Conservation (phyloP, 768 basidiomycete genomes). For the Macrolepiota albuminosa region DNA sequence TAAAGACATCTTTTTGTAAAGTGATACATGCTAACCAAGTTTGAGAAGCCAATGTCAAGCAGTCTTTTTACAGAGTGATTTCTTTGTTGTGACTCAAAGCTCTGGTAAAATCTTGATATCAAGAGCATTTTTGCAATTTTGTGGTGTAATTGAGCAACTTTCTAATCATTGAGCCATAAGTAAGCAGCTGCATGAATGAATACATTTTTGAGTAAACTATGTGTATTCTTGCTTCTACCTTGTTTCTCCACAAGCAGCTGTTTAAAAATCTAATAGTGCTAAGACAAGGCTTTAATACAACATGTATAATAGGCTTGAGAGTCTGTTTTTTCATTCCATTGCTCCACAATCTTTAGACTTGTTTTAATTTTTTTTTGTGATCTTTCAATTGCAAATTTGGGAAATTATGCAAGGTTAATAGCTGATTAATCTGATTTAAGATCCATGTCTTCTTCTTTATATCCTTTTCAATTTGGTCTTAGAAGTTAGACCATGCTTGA, state of each 20-base stretch:
- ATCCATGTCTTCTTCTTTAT: background rate
- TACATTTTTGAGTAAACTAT: background rate
- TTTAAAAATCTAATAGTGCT: background rate
- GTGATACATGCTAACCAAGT: conserved; percentile 12
- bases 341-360: background rate
- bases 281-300: background rate
- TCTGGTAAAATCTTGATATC: conserved; percentile 26
- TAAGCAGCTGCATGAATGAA: background rate
- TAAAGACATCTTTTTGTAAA: no score
- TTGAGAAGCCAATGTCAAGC: conserved; percentile 33
- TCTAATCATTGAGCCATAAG: background rate
- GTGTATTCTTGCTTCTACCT: background rate
- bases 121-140: conserved; percentile 18
- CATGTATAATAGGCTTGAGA: background rate
- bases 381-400: background rate
- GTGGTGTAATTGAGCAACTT: conserved; percentile 21
- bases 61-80: conserved; percentile 24
- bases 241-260: background rate
- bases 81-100: conserved; percentile 21
- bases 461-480: background rate
- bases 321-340: background rate
- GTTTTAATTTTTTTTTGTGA: background rate
- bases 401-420: background rate
- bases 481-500: background rate
- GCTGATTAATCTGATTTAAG: background rate